phyloP scores from a whole-genome alignment of 2,329 filamentous ascomycete genomes.

The Polytolypa hystricis region DNA sequence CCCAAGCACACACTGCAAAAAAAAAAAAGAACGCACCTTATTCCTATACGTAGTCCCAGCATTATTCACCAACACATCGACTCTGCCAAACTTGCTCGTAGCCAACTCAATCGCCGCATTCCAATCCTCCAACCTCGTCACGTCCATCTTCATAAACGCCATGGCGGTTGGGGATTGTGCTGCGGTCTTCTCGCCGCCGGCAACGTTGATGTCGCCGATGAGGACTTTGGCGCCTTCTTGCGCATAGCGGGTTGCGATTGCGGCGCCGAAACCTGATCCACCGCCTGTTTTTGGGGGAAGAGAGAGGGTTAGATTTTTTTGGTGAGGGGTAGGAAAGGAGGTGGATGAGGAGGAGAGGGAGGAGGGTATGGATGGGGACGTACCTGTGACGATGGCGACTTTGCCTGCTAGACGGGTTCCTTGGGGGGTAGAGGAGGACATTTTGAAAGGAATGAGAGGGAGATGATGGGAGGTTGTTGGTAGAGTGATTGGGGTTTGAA shows the following conservation, averaged over 20 bases:
- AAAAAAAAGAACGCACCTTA: constrained; percentile 19
- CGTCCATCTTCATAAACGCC: constrained; percentile 25
- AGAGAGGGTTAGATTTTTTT: not conserved
- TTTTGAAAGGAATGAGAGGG: constrained; percentile 4
- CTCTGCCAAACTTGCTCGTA: constrained; percentile 20
- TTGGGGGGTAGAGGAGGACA: constrained; percentile 15
- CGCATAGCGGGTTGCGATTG: constrained; percentile 29
- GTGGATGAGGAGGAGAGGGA: not conserved
- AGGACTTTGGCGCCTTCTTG: constrained; percentile 33
- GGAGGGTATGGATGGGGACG: constrained; percentile 4
- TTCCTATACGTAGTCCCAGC: constrained; percentile 33
- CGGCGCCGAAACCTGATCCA: constrained; percentile 33
- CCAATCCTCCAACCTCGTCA: constrained; percentile 26
- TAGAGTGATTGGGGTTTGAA: not conserved
- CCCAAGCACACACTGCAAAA: not conserved
- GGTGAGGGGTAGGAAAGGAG: not conserved
- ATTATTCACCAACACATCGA: constrained; percentile 40
- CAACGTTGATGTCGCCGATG: constrained; percentile 30
- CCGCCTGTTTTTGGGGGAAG: constrained; percentile 20
- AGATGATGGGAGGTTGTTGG: not conserved
- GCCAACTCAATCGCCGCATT: constrained; percentile 19
- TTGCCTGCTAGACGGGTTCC: constrained; percentile 33
- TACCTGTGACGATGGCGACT: constrained; percentile 37
- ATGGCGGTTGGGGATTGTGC: constrained; percentile 20
- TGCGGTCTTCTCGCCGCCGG: constrained; percentile 23